A percentile compares a stretch with the other conserved stretches of the same genome.
Conservation (phyloP, 225 moss, liverwort and hornwort genomes). For the Ulota crispa region DNA sequence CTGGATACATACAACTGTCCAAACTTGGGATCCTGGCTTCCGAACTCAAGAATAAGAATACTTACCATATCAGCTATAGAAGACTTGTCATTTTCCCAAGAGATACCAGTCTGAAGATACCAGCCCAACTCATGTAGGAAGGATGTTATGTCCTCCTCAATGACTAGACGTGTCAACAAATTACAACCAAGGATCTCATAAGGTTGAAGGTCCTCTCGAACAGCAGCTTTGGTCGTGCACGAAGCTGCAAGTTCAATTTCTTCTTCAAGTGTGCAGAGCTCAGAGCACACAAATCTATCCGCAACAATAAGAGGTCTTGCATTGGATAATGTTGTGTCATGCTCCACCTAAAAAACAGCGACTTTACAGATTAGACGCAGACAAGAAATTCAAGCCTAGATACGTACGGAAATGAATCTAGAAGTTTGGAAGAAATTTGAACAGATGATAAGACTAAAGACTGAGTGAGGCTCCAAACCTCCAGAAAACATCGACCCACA, state of each 20-base stretch:
- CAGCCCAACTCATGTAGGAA: constrained; percentile 83
- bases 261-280: constrained; percentile 66
- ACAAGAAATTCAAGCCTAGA: background rate
- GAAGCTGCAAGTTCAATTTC: constrained; percentile 46
- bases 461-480: constrained; percentile 25
- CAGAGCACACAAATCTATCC: constrained; percentile 60
- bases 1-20: background rate
- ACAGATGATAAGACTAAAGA: background rate
- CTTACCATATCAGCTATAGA: constrained; percentile 32
- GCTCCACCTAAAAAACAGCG: constrained; percentile 56
- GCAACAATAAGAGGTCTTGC: constrained; percentile 72
- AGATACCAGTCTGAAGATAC: constrained; percentile 61
- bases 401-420: background rate
- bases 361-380: background rate
- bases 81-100: constrained; percentile 6
- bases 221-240: constrained; percentile 33
- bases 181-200: constrained; percentile 44
- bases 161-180: constrained; percentile 34
- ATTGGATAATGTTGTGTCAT: constrained; percentile 49
- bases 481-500: constrained; percentile 74
- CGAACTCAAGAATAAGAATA: background rate
- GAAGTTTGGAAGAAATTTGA: background rate
- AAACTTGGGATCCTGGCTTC: background rate
- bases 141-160: constrained; percentile 51
- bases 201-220: constrained; percentile 27